A percentile compares a stretch with the other conserved stretches of the same genome.
phyloP scores from a whole-genome alignment of 345 rosid genomes.

The Eucalyptus grandis region DNA sequence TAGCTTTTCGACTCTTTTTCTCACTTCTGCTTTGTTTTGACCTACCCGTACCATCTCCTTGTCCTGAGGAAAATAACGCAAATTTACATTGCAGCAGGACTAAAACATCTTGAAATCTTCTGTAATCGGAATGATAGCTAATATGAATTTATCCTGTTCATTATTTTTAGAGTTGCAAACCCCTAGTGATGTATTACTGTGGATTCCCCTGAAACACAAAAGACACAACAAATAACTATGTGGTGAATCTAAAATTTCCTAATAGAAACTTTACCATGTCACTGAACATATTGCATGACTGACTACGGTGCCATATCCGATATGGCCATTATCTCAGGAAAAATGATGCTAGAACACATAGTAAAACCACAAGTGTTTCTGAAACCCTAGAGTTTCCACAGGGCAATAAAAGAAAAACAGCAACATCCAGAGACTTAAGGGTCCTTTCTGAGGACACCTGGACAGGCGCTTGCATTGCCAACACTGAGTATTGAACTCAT shows the following conservation, averaged over 20 bases:
- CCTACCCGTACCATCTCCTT: constrained; percentile 46
- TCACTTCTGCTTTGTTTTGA: constrained; percentile 89
- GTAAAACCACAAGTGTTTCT: not conserved
- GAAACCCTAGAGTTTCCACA: not conserved
- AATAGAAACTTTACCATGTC: not conserved
- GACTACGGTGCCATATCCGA: not conserved
- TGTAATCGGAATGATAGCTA: not conserved
- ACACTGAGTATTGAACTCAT: not conserved
- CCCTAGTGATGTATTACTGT: not conserved
- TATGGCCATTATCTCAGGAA: not conserved
- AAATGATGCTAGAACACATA: not conserved
- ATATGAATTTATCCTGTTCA: not conserved
- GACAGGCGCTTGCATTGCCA: not conserved
- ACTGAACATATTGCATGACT: not conserved
- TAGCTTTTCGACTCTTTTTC: constrained; percentile 83
- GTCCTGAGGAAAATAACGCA: constrained; percentile 5
- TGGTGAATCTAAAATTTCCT: not conserved
- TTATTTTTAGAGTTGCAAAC: not conserved
- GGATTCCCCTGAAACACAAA: not conserved
- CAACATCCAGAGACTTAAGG: not conserved
- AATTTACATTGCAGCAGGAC: not conserved
- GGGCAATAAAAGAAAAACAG: not conserved
- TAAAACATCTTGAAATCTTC: not conserved
- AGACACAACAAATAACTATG: not conserved
- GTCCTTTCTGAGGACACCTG: not conserved